A percentile compares a stretch with the other conserved stretches of the same genome.
These are phyloP conservation scores for Epichloe uncinata DNA, from an alignment of 2,329 filamentous ascomycete genomes.

Conservation along the genomic window DNA sequence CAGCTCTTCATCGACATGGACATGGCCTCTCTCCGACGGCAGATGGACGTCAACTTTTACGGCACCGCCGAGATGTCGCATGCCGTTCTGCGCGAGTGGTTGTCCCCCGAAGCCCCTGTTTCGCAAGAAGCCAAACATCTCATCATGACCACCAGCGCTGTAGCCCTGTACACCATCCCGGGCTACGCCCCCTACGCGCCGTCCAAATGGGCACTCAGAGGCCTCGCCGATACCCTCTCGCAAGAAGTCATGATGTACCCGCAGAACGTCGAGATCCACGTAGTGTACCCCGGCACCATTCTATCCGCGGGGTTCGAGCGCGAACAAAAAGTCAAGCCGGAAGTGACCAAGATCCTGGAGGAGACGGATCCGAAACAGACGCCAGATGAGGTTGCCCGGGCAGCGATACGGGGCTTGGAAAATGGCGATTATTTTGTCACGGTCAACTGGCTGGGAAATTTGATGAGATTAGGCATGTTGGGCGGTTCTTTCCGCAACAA, in stretches of 20 bases:
- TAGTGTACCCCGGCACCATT: conserved; percentile 78
- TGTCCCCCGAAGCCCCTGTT: conserved; percentile 32
- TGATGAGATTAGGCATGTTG: conserved; percentile 53
- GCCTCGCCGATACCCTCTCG: conserved; percentile 67
- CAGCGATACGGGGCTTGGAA: conserved; percentile 62
- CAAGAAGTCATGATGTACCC: conserved; percentile 84
- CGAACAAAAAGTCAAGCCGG: conserved; percentile 70
- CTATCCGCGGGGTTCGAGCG: conserved; percentile 58
- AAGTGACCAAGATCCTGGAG: conserved; percentile 66
- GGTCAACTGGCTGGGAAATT: conserved; percentile 55
- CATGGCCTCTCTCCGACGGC: conserved; percentile 50
- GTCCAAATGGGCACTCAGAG: conserved; percentile 72
- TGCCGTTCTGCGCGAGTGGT: conserved; percentile 63
- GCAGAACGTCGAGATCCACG: conserved; percentile 64
- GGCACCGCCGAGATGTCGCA: conserved; percentile 77
- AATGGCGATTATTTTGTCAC: conserved; percentile 68
- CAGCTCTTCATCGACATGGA: conserved; percentile 66
- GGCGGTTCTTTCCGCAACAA: conserved; percentile 45
- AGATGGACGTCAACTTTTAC: conserved; percentile 89
- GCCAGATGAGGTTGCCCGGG: conserved; percentile 62
- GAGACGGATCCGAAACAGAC: conserved; percentile 65
- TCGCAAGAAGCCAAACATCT: conserved; percentile 54
- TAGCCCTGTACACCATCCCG: conserved; percentile 63
- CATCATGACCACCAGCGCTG: conserved; percentile 71
- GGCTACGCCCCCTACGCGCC: conserved; percentile 78